Evolutionary conservation across 805 yeast genomes (phyloP), one percentile per base, ranked within the genome.

Genomic region (Ogataea nonfermentans): DNA sequence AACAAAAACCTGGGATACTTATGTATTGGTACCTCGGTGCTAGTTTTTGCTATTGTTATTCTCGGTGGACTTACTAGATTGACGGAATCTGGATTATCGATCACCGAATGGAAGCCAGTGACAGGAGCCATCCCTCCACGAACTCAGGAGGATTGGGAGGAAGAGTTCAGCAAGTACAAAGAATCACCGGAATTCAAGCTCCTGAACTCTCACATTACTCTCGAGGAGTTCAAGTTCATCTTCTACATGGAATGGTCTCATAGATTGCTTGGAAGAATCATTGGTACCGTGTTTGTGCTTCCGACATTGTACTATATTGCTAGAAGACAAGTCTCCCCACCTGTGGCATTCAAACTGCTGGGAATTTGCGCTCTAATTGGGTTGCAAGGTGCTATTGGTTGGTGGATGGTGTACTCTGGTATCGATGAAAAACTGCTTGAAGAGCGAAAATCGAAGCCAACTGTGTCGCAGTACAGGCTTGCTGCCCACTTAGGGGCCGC

Each of bases 321-420:
- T 12, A 67, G 81, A 3, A 77, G 78, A 28, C 79, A 70, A 47
- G 79, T 91, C 9, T 79, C 89, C 2, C 64, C 76, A 3, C 79
- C 79, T 43, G 82, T 85, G 3, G 81, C 86, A 34, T 68, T 68
- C 41, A 74, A 87, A 50, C 68, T 93, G 11, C 62, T 85, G 14
- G 86, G 86, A 2, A 74, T 93, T 32, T 76, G 95, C 29, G 79
- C 73, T 0, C 66, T 93, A 36, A 71, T 93, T 42, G 99, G 96
- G 9, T 67, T 93, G 33, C 99, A 93, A 69, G 99, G 99, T 37
- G 84, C 82, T 37, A 83, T 93, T 50, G 99, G 99, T 23, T 93
- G 99, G 99, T 93, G 99, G 99, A 93, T 93, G 99, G 99, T 93
- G 37, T 80, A 85, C 55, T 87, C 96, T 8, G 99, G 99, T 22